Percentiles rank a stretch among this genome's conserved stretches.
Evolutionary conservation across 225 moss, liverwort and hornwort genomes (phyloP).

Genomic region (Sphagnum tenellum): DNA sequence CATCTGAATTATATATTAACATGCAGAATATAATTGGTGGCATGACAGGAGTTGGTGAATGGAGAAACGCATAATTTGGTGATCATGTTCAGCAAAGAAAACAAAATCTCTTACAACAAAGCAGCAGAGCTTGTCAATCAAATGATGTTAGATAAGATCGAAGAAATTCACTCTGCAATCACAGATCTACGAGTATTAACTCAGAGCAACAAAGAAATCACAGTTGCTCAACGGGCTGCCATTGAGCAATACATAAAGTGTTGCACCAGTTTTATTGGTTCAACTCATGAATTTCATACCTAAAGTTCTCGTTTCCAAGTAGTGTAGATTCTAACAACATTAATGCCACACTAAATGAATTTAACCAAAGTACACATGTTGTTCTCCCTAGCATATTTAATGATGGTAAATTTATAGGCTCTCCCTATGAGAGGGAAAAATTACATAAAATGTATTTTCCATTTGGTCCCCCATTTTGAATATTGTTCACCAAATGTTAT

Average conservation of each 20-base stretch:
- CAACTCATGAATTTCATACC: constrained; percentile 3
- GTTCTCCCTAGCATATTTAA: too few relatives aligned
- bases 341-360: too few relatives aligned
- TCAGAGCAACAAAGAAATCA: neutral
- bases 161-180: constrained; percentile 4
- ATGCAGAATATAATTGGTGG: neutral
- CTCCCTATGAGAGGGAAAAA: too few relatives aligned
- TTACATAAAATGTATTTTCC: too few relatives aligned
- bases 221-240: too few relatives aligned
- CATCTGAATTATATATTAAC: too few relatives aligned
- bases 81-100: constrained; percentile 4
- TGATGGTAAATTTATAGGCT: too few relatives aligned
- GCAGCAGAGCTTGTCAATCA: constrained; percentile 14
- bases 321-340: too few relatives aligned
- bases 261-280: constrained; percentile 8
- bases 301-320: too few relatives aligned
- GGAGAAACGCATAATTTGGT: constrained; percentile 11
- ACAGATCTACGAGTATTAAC: constrained; percentile 4
- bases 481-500: too few relatives aligned
- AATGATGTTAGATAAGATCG: constrained; percentile 12
- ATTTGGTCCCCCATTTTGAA: too few relatives aligned
- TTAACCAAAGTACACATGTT: too few relatives aligned
- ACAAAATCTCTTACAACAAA: constrained; percentile 1
- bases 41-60: constrained; percentile 8
- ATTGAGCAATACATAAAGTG: constrained; percentile 5